A percentile compares a stretch with the other conserved stretches of the same genome.
These are phyloP conservation scores for Zelopaecilomyces penicillatus DNA, from an alignment of 2,329 filamentous ascomycete species.

Conservation along the genomic window DNA sequence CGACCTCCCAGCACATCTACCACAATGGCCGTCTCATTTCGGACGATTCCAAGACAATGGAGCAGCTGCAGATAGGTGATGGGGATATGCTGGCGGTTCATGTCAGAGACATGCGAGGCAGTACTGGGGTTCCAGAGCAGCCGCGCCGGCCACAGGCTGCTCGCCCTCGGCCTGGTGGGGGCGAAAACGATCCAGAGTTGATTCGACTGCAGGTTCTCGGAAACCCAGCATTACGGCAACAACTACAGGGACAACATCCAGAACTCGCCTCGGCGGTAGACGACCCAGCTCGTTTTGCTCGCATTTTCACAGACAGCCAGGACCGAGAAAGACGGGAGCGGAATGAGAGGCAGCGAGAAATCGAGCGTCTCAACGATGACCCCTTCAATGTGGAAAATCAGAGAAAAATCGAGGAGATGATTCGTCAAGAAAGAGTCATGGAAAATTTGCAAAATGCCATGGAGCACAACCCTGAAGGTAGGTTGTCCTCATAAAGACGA, in stretches of 20 bases:
- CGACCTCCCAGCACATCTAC: conserved; percentile 72
- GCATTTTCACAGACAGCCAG: conserved; percentile 60
- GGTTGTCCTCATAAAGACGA: conserved; percentile 1
- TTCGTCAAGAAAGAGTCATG: conserved; percentile 86
- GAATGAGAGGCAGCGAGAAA: conserved; percentile 70
- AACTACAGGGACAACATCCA: conserved; percentile 64
- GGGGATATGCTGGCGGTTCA: conserved; percentile 90
- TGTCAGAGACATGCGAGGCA: conserved; percentile 53
- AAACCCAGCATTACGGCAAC: conserved; percentile 62
- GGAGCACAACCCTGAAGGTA: conserved; percentile 95
- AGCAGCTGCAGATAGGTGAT: conserved; percentile 71
- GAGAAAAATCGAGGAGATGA: conserved; percentile 90
- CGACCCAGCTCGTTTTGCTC: conserved; percentile 66
- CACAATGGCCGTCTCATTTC: conserved; percentile 77
- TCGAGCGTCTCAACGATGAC: conserved; percentile 80
- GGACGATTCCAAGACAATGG: conserved; percentile 72
- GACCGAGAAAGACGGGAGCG: conserved; percentile 65
- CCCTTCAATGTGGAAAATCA: conserved; percentile 92
- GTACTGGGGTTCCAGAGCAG: conserved; percentile 32
- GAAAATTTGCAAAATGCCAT: conserved; percentile 95
- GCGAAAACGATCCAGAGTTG: conserved; percentile 63
- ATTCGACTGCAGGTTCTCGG: conserved; percentile 76
- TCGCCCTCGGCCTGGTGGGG: conserved; percentile 20
- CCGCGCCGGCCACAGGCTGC: conserved; percentile 23
- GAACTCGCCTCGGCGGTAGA: conserved; percentile 69